Conservation (phyloP, 371 early-diverging fungal genomes). For the Rhizopus stolonifer region DNA sequence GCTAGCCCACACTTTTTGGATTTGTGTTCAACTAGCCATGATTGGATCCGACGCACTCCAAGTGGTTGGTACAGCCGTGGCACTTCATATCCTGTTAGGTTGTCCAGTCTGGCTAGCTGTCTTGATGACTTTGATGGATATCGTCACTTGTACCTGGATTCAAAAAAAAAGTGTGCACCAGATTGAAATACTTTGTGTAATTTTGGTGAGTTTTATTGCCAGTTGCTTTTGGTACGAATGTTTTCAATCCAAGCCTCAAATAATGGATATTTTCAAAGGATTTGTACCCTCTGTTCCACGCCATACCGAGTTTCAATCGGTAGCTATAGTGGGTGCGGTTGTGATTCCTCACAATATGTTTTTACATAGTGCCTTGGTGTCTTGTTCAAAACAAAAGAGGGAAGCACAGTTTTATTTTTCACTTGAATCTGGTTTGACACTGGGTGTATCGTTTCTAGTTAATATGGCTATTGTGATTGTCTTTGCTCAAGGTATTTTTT, state of each 20-base stretch:
- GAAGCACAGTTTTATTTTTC: constrained; percentile 70
- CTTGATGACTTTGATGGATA: constrained; percentile 66
- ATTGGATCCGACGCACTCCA: constrained; percentile 74
- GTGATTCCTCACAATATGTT: constrained; percentile 81
- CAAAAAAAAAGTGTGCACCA: constrained; percentile 63
- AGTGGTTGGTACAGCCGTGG: constrained; percentile 80
- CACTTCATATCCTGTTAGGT: constrained; percentile 62
- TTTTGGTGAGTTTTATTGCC: constrained; percentile 61
- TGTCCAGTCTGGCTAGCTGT: constrained; percentile 69
- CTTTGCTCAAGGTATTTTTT: constrained; percentile 60
- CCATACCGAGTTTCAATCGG: constrained; percentile 62
- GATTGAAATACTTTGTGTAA: constrained; percentile 64
- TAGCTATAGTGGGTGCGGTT: constrained; percentile 68
- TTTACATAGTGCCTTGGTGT: constrained; percentile 66
- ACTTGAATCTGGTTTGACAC: constrained; percentile 63
- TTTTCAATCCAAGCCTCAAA: constrained; percentile 56
- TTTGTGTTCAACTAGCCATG: constrained; percentile 70
- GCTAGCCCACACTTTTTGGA: constrained; percentile 52
- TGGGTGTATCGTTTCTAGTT: constrained; percentile 67
- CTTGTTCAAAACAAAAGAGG: constrained; percentile 52
- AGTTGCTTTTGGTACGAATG: constrained; percentile 72
- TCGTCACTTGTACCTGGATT: constrained; percentile 64
- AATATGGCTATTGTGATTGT: constrained; percentile 74
- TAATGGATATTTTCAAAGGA: constrained; percentile 53
- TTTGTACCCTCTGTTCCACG: constrained; percentile 58